Evolutionary conservation across 2,329 filamentous ascomycete genomes (phyloP).

Genomic region (Macrophomina tecta): DNA sequence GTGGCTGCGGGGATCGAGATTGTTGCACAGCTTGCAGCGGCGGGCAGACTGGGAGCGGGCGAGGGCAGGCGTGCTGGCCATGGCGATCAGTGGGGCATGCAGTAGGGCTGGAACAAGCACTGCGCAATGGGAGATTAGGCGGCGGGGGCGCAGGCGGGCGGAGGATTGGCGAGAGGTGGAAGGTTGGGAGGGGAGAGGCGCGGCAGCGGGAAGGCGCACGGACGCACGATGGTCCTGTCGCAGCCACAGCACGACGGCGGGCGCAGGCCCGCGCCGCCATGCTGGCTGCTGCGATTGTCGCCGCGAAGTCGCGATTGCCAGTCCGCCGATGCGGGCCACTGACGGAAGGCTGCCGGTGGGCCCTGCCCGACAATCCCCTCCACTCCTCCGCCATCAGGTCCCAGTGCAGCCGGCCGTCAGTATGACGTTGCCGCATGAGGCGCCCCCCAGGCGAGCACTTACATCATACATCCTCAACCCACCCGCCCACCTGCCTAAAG

Average conservation of each 20-base stretch:
- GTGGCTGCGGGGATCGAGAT: constrained; percentile 15
- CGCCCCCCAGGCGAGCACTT: not conserved
- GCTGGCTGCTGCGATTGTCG: not conserved
- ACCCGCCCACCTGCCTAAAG: not conserved
- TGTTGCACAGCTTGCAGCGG: constrained; percentile 19
- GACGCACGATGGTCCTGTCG: not conserved
- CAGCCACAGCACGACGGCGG: not conserved
- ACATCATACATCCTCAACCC: not conserved
- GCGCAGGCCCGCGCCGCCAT: not conserved
- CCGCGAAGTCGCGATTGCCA: not conserved
- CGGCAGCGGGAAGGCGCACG: not conserved
- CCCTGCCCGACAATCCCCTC: not conserved
- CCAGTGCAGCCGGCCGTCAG: too few species aligned
- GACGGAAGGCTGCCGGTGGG: not conserved
- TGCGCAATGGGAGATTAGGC: not conserved
- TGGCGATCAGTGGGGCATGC: constrained; percentile 1
- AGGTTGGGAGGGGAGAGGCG: not conserved
- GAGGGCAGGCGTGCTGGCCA: not conserved
- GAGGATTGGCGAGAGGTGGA: not conserved
- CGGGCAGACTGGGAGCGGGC: not conserved
- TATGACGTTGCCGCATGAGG: too few species aligned
- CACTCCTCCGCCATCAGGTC: too few species aligned
- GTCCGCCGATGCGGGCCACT: too few species aligned
- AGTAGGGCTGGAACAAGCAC: not conserved
- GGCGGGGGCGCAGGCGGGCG: not conserved